A percentile compares a stretch with the other conserved stretches of the same genome.
Evolutionary conservation across 1,284 basidiomycete species (phyloP).

Genomic region (Salmacisia buchloeana): DNA sequence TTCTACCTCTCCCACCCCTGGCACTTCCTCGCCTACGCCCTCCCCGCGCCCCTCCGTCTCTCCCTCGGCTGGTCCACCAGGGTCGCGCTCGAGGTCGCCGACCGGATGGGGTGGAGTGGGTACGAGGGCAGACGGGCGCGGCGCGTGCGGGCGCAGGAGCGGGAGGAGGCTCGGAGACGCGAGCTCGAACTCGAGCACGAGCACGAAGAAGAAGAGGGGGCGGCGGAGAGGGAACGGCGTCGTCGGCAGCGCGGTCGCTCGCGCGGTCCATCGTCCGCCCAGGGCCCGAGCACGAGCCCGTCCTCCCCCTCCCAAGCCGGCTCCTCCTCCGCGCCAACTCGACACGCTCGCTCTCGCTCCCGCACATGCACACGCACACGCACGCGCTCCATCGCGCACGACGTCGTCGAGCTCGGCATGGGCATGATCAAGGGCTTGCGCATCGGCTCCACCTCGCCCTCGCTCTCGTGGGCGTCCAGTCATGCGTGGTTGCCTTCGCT

Average conservation of each 20-base stretch:
- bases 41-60: background rate
- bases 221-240: no score
- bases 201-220: no score
- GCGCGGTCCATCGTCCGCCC: no score
- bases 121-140: background rate
- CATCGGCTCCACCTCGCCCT: background rate
- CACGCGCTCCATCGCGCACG: background rate
- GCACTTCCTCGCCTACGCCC: background rate
- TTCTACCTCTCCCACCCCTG: background rate
- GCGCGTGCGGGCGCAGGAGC: background rate
- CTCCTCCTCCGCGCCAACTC: background rate
- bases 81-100: background rate
- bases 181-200: background rate
- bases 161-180: background rate
- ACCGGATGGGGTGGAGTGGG: background rate
- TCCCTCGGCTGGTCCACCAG: background rate
- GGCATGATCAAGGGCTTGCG: background rate
- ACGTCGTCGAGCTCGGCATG: background rate
- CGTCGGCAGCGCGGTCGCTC: no score
- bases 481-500: background rate
- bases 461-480: background rate
- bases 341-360: background rate
- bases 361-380: background rate
- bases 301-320: background rate
- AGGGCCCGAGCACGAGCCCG: no score